Base-by-base conservation (phyloP, 1,284 basidiomycete genomes). In the Apiotrichum gamsii region DNA sequence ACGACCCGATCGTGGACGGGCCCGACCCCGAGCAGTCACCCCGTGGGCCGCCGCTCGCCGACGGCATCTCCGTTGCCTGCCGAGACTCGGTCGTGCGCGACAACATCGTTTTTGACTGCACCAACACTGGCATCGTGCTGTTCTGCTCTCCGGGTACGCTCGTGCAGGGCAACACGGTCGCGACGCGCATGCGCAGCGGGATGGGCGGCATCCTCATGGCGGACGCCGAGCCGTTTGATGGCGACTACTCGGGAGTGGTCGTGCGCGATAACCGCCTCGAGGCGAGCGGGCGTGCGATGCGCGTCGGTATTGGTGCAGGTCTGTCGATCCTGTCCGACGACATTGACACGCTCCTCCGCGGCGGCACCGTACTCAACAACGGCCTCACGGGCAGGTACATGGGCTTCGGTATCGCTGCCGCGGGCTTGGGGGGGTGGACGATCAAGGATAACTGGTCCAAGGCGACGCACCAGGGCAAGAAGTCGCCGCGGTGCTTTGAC, bases 151-250 rank as follows among this genome's bases (percentile, higher is more conserved):
- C 72, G 1, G 74, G 72, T 1, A 70, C 72, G 2, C 46, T 59
- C 16, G 60, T 76, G 39, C 53, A 64, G 11, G 56, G 61, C 43
- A 76, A 76, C 58, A 64, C 49, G 9, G 68, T 74, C 48, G 47
- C 54, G n/a, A 56, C 72, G 5, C 48, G 56, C n/a, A 49, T 49
- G 0, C 40, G 54, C 10, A 64, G 64, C 3, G 62, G 65, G 3
- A 72, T 76, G 61, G 74, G 72, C 4, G 75, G 75, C 4, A 74
- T 76, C 47, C 64, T 76, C 46, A 59, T 73, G 51, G 73, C 75
- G 18, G 74, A 77, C 47, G 62, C 60, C 9, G 57, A 60, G 3
- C 75, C 75, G 0, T 74, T 70, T 34, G 58, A 65, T 11, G 74
- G 74, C 5, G 65, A 73, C 43, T 77, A 73, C 57, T 57, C 58